phyloP scores from a whole-genome alignment of 2,329 filamentous ascomycete genomes.

The Ophiosphaerella korrae region DNA sequence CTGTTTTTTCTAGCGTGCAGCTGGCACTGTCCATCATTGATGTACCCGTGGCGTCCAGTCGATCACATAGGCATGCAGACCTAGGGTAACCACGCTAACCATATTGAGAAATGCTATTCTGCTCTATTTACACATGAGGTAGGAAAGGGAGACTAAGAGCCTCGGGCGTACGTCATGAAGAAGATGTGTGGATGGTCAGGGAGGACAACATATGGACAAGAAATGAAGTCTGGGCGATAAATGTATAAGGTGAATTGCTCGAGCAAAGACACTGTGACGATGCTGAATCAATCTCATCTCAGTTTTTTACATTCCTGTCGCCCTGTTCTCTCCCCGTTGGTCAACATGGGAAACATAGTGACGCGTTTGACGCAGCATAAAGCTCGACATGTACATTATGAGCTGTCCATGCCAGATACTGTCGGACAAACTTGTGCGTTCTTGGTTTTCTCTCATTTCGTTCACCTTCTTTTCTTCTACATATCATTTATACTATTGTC shows the following conservation, averaged over 20 bases:
- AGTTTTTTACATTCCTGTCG: too few species aligned
- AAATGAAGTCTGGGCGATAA: not conserved
- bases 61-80: not conserved
- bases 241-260: not conserved
- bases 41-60: too few species aligned
- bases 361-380: slow-evolving; percentile 5
- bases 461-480: not conserved
- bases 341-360: slow-evolving; percentile 8
- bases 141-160: slow-evolving; percentile 1
- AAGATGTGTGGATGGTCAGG: not conserved
- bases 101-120: too few species aligned
- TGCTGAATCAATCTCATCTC: too few species aligned
- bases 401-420: not conserved
- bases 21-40: not conserved
- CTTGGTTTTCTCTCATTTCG: not conserved
- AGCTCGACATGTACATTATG: not conserved
- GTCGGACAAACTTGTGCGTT: too few species aligned
- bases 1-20: slow-evolving; percentile 6
- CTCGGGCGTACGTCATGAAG: slow-evolving; percentile 6
- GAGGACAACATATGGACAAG: not conserved
- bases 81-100: too few species aligned
- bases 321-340: not conserved
- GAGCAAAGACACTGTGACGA: too few species aligned
- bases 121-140: too few species aligned
- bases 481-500: not conserved